Conservation (phyloP, 2,329 filamentous ascomycete genomes). For the Fusarium continuum region DNA sequence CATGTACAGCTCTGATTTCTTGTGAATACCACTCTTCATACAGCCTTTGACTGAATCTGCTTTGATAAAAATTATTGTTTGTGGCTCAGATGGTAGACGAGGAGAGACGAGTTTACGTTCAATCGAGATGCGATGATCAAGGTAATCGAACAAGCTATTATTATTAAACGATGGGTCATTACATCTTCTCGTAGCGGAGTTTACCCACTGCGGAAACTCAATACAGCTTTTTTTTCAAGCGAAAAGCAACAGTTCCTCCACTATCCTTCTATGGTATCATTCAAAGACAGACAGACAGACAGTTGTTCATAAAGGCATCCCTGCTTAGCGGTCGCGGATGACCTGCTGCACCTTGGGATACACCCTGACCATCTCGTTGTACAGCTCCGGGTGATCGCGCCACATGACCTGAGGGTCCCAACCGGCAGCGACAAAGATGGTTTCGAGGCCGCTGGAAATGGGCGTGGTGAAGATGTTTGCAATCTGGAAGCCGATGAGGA, state of each 20-base stretch:
- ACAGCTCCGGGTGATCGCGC: conserved; percentile 82
- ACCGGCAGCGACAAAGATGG: conserved; percentile 83
- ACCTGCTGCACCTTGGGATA: conserved; percentile 86
- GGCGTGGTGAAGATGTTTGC: conserved; percentile 91
- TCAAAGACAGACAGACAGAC: neutral
- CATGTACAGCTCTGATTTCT: neutral
- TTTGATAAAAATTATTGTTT: too few species aligned
- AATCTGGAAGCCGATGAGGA: conserved; percentile 90
- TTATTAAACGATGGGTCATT: conserved; percentile 3
- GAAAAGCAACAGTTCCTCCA: neutral
- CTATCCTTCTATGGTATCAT: conserved; percentile 27
- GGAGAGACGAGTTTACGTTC: too few species aligned
- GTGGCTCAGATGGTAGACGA: too few species aligned
- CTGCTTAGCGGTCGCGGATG: conserved; percentile 57
- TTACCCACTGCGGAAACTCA: neutral
- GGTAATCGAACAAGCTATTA: neutral
- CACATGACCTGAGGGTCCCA: conserved; percentile 80
- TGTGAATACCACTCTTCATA: conserved; percentile 7
- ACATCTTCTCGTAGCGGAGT: neutral
- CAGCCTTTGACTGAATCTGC: too few species aligned
- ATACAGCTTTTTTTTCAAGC: neutral
- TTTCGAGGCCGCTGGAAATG: conserved; percentile 87
- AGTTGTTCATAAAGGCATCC: neutral
- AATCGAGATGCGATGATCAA: too few species aligned
- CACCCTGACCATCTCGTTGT: conserved; percentile 78